Percentiles rank a stretch among this genome's conserved stretches.
phyloP scores from a whole-genome alignment of 2,329 filamentous ascomycete species.

The Blastomyces parvus region DNA sequence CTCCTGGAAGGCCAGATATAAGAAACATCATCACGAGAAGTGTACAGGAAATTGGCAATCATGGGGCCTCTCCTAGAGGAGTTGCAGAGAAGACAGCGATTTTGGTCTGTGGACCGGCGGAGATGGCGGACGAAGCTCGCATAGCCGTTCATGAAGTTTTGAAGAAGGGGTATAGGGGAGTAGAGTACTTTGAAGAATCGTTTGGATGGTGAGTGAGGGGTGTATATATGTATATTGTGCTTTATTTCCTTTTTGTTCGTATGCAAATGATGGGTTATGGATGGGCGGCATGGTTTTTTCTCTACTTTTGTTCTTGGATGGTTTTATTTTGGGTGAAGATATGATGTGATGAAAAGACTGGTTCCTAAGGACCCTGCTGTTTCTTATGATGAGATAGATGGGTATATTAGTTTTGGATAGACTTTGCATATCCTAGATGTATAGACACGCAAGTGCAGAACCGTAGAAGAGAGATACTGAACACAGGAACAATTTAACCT shows the following conservation, averaged over 20 bases:
- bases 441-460: background rate
- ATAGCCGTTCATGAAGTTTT: constrained; percentile 27
- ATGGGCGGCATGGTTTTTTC: background rate
- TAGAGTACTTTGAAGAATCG: constrained; percentile 40
- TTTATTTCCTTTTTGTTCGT: background rate
- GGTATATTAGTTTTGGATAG: background rate
- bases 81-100: constrained; percentile 24
- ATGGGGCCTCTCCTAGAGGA: constrained; percentile 10
- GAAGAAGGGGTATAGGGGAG: constrained; percentile 20
- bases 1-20: constrained; percentile 28
- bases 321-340: background rate
- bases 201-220: constrained; percentile 27
- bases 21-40: constrained; percentile 18
- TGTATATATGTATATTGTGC: background rate
- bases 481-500: background rate
- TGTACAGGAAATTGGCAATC: constrained; percentile 15
- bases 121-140: constrained; percentile 37
- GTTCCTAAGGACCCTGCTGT: background rate
- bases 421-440: background rate
- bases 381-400: background rate
- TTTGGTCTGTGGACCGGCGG: constrained; percentile 34
- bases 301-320: background rate
- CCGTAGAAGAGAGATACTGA: background rate
- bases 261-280: background rate
- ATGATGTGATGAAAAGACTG: background rate